Conservation (phyloP, 2,329 filamentous ascomycete species). For the Cordyceps tenuipes region DNA sequence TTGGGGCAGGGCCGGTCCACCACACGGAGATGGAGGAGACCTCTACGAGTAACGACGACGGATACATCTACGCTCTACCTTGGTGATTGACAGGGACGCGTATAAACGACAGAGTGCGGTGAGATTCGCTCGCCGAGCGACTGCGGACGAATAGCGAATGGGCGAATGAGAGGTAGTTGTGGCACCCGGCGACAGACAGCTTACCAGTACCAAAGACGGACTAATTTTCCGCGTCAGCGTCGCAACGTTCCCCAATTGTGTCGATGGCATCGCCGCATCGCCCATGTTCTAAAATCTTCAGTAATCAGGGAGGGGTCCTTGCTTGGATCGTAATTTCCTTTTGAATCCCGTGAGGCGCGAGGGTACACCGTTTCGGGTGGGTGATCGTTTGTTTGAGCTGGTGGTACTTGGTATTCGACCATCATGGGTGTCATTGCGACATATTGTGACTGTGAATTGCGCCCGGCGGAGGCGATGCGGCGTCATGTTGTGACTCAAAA, state of each 20-base stretch:
- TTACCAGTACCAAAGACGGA: neutral
- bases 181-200: neutral
- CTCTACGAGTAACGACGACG: neutral
- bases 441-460: neutral
- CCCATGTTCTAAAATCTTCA: conserved; percentile 1
- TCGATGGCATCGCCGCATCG: neutral
- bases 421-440: neutral
- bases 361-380: neutral
- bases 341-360: conserved; percentile 1
- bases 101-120: neutral
- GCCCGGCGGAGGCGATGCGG: neutral
- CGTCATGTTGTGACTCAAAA: neutral
- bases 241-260: neutral
- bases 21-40: neutral
- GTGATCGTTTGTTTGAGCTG: neutral
- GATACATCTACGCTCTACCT: neutral
- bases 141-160: neutral
- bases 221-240: conserved; percentile 11
- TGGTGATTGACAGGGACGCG: neutral
- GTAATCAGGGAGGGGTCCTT: neutral
- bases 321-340: conserved; percentile 1
- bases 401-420: neutral
- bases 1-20: neutral
- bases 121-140: neutral
- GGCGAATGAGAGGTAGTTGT: neutral